Conservation (phyloP, 371 early-diverging fungal species). For the Mortierella sp. region DNA sequence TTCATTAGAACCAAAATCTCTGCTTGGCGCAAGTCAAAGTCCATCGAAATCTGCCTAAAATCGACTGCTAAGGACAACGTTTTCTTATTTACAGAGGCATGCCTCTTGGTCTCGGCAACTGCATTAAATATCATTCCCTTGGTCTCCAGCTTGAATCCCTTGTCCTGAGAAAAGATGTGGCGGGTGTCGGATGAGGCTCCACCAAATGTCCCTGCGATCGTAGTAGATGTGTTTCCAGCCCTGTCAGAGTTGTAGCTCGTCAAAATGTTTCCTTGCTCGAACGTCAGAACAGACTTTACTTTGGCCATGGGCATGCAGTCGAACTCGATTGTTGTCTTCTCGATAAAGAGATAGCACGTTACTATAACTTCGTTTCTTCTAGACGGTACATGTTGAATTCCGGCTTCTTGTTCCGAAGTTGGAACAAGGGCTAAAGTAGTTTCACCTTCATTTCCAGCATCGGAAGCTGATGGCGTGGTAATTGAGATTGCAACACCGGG, state of each 20-base stretch:
- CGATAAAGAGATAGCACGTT: constrained; percentile 66
- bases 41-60: constrained; percentile 65
- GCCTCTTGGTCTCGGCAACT: constrained; percentile 63
- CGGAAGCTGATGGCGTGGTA: constrained; percentile 8
- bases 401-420: constrained; percentile 36
- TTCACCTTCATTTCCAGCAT: constrained; percentile 57
- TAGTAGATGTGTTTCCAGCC: constrained; percentile 64
- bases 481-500: constrained; percentile 8
- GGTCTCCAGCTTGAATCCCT: constrained; percentile 75
- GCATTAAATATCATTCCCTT: constrained; percentile 72
- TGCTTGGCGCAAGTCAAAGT: constrained; percentile 82
- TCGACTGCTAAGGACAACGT: constrained; percentile 70
- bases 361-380: constrained; percentile 42
- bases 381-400: constrained; percentile 45
- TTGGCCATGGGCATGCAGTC: constrained; percentile 86
- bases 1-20: constrained; percentile 82
- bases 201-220: constrained; percentile 71
- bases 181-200: constrained; percentile 75
- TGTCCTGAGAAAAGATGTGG: constrained; percentile 87
- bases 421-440: constrained; percentile 42
- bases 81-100: constrained; percentile 60
- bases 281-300: constrained; percentile 76
- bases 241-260: constrained; percentile 68
- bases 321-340: constrained; percentile 77
- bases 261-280: constrained; percentile 81